Evolutionary conservation across 345 rosid species (phyloP), one percentile per base, ranked within the genome.

Genomic region (Durio zibethinus): DNA sequence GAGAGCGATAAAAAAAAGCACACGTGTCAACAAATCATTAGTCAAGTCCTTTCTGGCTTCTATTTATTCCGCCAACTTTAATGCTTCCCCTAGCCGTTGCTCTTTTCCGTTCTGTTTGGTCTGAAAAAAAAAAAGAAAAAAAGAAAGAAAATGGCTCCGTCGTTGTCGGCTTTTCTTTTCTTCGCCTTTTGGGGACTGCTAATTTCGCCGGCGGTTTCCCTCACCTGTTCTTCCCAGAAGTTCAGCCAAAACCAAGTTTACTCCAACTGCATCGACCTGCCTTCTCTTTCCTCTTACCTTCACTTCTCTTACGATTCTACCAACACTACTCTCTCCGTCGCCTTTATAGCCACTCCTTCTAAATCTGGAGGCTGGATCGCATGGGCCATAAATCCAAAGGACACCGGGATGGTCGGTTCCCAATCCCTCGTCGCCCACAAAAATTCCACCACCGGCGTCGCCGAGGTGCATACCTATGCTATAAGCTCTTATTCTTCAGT

Each of bases 301-400:
- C 98, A 91, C 86, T 94, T 80, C 86, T 86, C 93, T 78, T 90
- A 88, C 80, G 76, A 91, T 76, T 53, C 90, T 45, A 25, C 93
- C 48, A 92, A 89, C 86, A 77, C 71, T 66, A 84, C 94, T 62
- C 93, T 92, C 61, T 83, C 93, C 63, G 52, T 94, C 36, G 97
- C 94, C 52, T 92, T 86, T 83, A 48, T 84, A 16, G 97, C 97
- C 27, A 43, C 79, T 0, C 97, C 94, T 0, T 76, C 92, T 1
- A 74, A 80, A 14, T 56, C 87, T 3, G 86, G 71, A 14, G 92
- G 91, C 21, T 94, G 98, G 98, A 76, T 89, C 57, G 85, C 90
- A 0, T 94, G 97, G 97, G 97, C 90, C 0, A 86, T 94, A 48
- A 92, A 94, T 63, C 97, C 92, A 5, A 87, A 71, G 18, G 78